These are phyloP conservation scores for Petunia axillaris DNA, from an alignment of 257 asterid genomes.

Conservation along the genomic window DNA sequence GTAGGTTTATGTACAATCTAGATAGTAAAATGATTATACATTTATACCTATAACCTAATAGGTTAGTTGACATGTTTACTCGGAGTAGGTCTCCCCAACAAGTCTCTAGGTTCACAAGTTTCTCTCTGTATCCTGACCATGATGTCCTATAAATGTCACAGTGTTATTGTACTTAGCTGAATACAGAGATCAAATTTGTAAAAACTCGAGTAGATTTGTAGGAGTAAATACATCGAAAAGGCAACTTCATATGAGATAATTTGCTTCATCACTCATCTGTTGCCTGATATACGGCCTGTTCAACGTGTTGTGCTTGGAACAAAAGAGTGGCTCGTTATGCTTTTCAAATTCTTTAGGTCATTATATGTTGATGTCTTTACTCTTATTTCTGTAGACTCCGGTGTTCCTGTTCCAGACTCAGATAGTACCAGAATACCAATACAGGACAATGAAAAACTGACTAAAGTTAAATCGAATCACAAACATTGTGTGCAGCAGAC, in stretches of 20 bases:
- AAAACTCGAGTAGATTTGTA: neutral
- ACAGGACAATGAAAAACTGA: constrained; percentile 45
- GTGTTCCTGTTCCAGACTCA: constrained; percentile 55
- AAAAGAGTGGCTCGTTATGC: neutral
- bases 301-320: constrained; percentile 7
- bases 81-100: neutral
- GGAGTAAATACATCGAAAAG: neutral
- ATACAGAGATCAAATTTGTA: neutral
- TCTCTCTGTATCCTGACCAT: neutral
- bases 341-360: neutral
- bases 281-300: neutral
- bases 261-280: constrained; percentile 11
- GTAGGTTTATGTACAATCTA: too few relatives aligned
- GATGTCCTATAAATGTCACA: neutral
- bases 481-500: constrained; percentile 35
- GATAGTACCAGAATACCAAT: constrained; percentile 10
- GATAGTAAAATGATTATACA: too few relatives aligned
- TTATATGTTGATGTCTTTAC: neutral
- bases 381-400: constrained; percentile 53
- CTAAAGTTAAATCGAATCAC: constrained; percentile 40
- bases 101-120: neutral
- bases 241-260: constrained; percentile 5
- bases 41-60: too few relatives aligned
- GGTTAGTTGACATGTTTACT: constrained; percentile 3
- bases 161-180: constrained; percentile 15